A percentile compares a stretch with the other conserved stretches of the same genome.
Evolutionary conservation across 2,329 filamentous ascomycete genomes (phyloP).

Genomic region (Colletotrichum somersetense): DNA sequence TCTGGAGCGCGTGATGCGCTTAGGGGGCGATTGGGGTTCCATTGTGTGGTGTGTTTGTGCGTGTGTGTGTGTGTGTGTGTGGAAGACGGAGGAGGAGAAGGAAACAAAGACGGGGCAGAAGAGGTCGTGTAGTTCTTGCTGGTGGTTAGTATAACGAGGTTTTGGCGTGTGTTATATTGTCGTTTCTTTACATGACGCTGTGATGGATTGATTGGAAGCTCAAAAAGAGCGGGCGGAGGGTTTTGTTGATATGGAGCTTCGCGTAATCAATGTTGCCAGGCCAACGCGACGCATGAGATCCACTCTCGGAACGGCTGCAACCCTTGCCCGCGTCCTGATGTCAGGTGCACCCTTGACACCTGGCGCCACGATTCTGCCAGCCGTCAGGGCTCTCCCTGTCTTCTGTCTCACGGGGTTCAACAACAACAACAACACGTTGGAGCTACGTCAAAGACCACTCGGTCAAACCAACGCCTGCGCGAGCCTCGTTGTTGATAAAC

Average conservation of each 20-base stretch:
- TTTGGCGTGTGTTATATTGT: conserved; percentile 25
- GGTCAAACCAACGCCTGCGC: background rate
- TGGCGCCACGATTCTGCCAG: background rate
- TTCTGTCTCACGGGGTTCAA: background rate
- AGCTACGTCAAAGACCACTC: background rate
- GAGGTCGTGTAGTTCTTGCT: conserved; percentile 11
- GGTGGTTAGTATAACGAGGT: conserved; percentile 31
- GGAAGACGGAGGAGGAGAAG: background rate
- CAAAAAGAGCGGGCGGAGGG: conserved; percentile 32
- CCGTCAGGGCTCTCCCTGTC: background rate
- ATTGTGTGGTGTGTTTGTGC: conserved; percentile 53
- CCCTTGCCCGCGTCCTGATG: conserved; percentile 21
- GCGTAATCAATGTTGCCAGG: conserved; percentile 39
- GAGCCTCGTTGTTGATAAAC: conserved; percentile 15
- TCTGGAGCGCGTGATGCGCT: conserved; percentile 68
- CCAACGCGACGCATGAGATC: conserved; percentile 7
- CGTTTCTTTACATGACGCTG: conserved; percentile 36
- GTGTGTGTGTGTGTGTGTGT: conserved; percentile 10
- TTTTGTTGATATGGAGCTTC: conserved; percentile 43
- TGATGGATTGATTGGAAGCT: conserved; percentile 20
- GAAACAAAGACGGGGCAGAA: conserved; percentile 30
- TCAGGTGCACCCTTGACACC: conserved; percentile 20
- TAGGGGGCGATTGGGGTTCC: conserved; percentile 68
- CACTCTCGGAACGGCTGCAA: conserved; percentile 34
- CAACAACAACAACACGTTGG: background rate